phyloP scores from a whole-genome alignment of 1,284 basidiomycete genomes.

The Heterobasidion annosum region DNA sequence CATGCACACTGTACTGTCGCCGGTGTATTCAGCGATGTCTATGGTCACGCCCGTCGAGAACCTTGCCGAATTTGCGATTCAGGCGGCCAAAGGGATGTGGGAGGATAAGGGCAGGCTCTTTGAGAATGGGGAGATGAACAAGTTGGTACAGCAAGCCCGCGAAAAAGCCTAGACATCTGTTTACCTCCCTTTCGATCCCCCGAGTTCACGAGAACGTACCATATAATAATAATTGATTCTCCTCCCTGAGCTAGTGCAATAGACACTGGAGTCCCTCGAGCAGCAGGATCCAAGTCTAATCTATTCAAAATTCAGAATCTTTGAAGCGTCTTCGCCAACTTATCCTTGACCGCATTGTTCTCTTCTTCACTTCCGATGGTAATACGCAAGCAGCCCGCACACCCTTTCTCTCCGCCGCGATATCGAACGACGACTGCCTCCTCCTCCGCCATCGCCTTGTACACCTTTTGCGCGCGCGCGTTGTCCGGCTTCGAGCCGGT shows the following conservation, averaged over 20 bases:
- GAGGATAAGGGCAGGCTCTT: conserved; percentile 8
- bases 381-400: conserved; percentile 81
- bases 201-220: no score
- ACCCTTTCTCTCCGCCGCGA: conserved; percentile 82
- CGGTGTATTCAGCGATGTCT: conserved; percentile 1
- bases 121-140: conserved; percentile 10
- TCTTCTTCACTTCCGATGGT: conserved; percentile 87
- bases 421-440: conserved; percentile 88
- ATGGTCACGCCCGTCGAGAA: conserved; percentile 4
- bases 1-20: conserved; percentile 7
- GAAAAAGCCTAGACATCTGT: no score
- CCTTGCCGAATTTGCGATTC: conserved; percentile 8
- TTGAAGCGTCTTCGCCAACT: conserved; percentile 36
- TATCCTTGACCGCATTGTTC: conserved; percentile 47
- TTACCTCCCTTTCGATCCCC: no score
- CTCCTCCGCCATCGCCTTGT: conserved; percentile 81
- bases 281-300: background rate
- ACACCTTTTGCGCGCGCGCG: conserved; percentile 58
- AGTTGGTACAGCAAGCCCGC: background rate
- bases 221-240: no score
- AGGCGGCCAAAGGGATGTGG: conserved; percentile 10
- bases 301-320: conserved; percentile 1
- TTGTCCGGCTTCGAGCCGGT: conserved; percentile 51
- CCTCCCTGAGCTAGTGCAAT: background rate
- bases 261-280: background rate